Conservation (phyloP, 2,329 filamentous ascomycete genomes). For the Ophiocordyceps camponoti-floridani region DNA sequence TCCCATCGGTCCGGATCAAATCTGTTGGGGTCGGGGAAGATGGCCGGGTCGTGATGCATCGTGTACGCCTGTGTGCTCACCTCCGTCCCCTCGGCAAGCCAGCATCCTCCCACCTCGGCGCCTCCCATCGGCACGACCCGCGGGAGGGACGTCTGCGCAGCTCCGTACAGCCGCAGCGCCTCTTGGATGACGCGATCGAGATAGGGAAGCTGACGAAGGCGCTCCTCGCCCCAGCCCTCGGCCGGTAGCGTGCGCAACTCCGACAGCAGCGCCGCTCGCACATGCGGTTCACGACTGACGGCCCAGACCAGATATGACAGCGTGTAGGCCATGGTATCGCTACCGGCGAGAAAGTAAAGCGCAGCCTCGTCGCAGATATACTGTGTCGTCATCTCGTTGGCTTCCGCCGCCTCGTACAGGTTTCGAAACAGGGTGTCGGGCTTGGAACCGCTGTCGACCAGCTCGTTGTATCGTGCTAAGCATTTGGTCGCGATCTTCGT, state of each 20-base stretch:
- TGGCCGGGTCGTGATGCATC: conserved; percentile 20
- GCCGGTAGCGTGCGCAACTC: conserved; percentile 16
- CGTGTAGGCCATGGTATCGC: conserved; percentile 28
- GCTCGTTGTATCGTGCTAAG: conserved; percentile 9
- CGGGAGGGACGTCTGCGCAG: conserved; percentile 20
- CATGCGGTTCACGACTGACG: conserved; percentile 11
- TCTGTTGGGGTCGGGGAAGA: conserved; percentile 11
- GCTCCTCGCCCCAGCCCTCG: conserved; percentile 5
- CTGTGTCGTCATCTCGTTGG: conserved; percentile 6
- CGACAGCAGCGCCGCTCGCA: conserved; percentile 13
- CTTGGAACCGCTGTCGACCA: conserved; percentile 6
- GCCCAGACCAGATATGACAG: conserved; percentile 26
- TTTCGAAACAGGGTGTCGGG: conserved; percentile 17
- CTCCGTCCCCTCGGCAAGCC: conserved; percentile 17
- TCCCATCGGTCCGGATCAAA: conserved; percentile 20
- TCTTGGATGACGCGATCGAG: conserved; percentile 25
- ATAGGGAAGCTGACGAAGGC: conserved; percentile 13
- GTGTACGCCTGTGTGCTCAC: conserved; percentile 25
- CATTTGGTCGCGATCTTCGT: conserved; percentile 10
- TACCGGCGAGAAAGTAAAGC: conserved; percentile 26
- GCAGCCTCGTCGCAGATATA: conserved; percentile 10
- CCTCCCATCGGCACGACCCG: conserved; percentile 21
- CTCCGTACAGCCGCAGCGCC: conserved; percentile 22
- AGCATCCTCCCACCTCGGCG: conserved; percentile 17
- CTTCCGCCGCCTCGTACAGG: conserved; percentile 15